These are phyloP conservation scores for Trypethelium eluteriae DNA, from an alignment of 495 filamentous ascomycete species.

Conservation along the genomic window DNA sequence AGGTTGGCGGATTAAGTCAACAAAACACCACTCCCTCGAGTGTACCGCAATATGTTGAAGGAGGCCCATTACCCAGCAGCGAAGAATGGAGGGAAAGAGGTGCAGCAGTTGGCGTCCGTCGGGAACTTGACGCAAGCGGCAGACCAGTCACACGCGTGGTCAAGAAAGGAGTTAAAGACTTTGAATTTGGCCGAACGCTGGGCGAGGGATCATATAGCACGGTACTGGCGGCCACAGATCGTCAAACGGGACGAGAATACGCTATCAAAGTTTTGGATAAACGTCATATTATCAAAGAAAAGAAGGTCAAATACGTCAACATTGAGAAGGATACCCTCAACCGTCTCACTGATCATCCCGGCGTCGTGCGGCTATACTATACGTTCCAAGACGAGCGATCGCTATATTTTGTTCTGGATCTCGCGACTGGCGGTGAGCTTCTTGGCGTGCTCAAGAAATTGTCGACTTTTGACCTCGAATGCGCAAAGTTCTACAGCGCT, in stretches of 20 bases:
- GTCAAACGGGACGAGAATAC: conserved; percentile 92
- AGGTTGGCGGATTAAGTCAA: conserved; percentile 20
- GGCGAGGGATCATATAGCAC: conserved; percentile 98
- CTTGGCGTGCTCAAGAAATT: conserved; percentile 89
- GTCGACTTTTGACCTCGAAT: conserved; percentile 91
- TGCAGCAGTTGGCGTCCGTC: conserved; percentile 68
- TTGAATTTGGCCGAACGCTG: conserved; percentile 82
- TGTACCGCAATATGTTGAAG: conserved; percentile 54
- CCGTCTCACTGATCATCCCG: conserved; percentile 89
- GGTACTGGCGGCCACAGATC: conserved; percentile 87
- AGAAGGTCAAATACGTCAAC: conserved; percentile 99
- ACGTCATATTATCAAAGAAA: conserved; percentile 98
- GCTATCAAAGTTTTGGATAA: conserved; percentile 99
- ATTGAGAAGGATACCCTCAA: conserved; percentile 99
- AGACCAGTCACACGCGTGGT: conserved; percentile 71
- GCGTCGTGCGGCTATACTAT: conserved; percentile 95
- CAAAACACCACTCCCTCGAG: conserved; percentile 34
- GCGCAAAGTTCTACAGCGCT: conserved; percentile 87
- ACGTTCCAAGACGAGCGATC: conserved; percentile 97
- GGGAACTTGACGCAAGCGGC: conserved; percentile 77
- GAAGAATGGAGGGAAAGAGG: conserved; percentile 96
- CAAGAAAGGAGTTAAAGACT: conserved; percentile 97
- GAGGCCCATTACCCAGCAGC: conserved; percentile 58
- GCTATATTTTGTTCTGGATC: conserved; percentile 92
- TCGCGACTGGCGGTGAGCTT: conserved; percentile 87